A percentile compares a stretch with the other conserved stretches of the same genome.
Conservation (phyloP, 2,329 filamentous ascomycete genomes). For the Aspergillus latus region DNA sequence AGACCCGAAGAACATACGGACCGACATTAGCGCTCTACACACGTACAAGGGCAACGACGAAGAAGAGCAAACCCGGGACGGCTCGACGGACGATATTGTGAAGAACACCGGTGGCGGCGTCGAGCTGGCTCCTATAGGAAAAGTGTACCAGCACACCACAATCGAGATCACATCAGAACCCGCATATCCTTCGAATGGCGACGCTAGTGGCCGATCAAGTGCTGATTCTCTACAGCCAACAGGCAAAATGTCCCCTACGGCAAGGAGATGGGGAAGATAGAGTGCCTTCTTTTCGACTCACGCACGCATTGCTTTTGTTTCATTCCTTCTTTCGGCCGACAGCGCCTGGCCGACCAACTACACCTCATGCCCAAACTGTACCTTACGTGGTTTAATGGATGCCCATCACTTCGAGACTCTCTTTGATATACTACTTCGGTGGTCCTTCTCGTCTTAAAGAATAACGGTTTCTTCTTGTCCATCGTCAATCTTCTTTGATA, state of each 20-base stretch:
- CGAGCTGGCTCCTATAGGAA: conserved; percentile 36
- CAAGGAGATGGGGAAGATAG: conserved; percentile 28
- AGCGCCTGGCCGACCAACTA: too few relatives aligned
- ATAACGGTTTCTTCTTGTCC: background rate
- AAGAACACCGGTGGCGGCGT: conserved; percentile 22
- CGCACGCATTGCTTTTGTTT: background rate
- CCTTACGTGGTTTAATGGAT: conserved; percentile 8
- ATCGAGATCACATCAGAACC: conserved; percentile 44
- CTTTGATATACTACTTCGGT: background rate
- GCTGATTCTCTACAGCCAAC: conserved; percentile 23
- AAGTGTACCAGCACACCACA: conserved; percentile 47
- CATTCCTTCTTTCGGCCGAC: background rate
- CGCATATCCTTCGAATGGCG: conserved; percentile 26
- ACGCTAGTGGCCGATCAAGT: conserved; percentile 29
- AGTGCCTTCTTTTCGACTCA: background rate
- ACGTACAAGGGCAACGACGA: conserved; percentile 19
- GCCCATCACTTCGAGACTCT: background rate
- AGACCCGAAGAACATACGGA: conserved; percentile 23
- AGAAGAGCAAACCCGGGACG: conserved; percentile 35
- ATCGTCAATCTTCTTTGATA: background rate
- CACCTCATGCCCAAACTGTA: background rate
- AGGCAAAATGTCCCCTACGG: conserved; percentile 12
- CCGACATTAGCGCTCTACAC: conserved; percentile 24
- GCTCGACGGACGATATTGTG: conserved; percentile 49
- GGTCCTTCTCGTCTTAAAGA: background rate